phyloP scores from a whole-genome alignment of 139 green algal species.

The Chloropicon primus region DNA sequence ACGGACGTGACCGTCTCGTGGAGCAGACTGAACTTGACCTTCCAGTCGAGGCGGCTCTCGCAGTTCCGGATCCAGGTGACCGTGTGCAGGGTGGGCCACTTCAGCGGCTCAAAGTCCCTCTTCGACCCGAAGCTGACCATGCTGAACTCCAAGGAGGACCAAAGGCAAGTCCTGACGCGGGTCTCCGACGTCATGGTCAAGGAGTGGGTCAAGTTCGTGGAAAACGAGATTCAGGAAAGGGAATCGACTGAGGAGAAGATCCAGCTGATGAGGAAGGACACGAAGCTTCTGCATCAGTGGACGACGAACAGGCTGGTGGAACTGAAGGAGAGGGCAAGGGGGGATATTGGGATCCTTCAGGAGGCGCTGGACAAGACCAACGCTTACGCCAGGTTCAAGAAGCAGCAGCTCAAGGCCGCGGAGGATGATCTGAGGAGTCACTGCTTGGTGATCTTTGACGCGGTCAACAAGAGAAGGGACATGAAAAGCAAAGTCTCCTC shows the following conservation, averaged over 20 bases:
- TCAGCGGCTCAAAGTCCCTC: conserved; percentile 6
- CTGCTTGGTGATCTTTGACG: not conserved
- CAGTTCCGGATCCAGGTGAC: conserved; percentile 25
- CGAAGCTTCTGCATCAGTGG: conserved; percentile 20
- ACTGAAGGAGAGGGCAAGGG: not conserved
- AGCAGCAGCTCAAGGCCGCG: not conserved
- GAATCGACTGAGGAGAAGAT: conserved; percentile 30
- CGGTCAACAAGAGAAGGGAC: not conserved
- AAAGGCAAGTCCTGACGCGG: not conserved
- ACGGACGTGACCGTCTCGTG: conserved; percentile 16
- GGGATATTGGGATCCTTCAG: not conserved
- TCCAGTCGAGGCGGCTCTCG: conserved; percentile 36
- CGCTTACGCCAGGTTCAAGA: not conserved
- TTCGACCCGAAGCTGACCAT: not conserved
- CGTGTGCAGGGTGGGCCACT: conserved; percentile 33
- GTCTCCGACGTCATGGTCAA: not conserved
- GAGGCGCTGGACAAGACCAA: not conserved
- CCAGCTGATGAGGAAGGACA: conserved; percentile 26
- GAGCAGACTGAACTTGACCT: conserved; percentile 15
- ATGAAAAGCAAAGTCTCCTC: not conserved
- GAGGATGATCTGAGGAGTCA: not conserved
- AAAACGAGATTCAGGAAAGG: conserved; percentile 39
- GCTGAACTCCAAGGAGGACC: not conserved
- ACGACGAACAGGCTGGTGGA: not conserved
- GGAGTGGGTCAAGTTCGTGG: conserved; percentile 51